phyloP scores from a whole-genome alignment of 1,284 basidiomycete species.

The Heliocybe sulcata region DNA sequence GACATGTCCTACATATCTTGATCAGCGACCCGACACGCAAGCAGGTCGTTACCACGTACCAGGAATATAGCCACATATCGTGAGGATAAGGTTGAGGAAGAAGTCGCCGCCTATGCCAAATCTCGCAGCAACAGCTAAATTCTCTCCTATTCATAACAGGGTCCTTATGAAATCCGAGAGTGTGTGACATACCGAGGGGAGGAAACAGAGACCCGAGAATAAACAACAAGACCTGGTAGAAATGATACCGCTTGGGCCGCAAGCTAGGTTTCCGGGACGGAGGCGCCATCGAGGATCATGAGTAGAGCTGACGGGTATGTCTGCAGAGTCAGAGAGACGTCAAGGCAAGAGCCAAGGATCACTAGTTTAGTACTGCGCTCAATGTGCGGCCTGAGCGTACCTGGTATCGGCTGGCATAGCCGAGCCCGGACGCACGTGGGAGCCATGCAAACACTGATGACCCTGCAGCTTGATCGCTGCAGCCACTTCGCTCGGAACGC shows the following conservation, averaged over 20 bases:
- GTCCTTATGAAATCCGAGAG: slow-evolving; percentile 1
- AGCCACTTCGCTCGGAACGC: neutral
- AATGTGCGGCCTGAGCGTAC: neutral
- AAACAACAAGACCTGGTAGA: slow-evolving; percentile 77
- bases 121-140: slow-evolving; percentile 82
- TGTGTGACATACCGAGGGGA: slow-evolving; percentile 65
- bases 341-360: neutral
- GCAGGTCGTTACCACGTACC: slow-evolving; percentile 38
- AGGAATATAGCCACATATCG: slow-evolving; percentile 86
- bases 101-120: slow-evolving; percentile 94
- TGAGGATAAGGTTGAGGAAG: slow-evolving; percentile 86
- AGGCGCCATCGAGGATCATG: neutral
- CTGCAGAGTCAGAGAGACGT: neutral
- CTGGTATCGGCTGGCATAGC: neutral
- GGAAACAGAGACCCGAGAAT: slow-evolving; percentile 81
- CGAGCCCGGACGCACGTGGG: neutral
- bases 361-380: no score
- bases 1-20: slow-evolving; percentile 51
- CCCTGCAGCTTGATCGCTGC: neutral
- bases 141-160: neutral
- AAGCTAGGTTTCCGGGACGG: slow-evolving; percentile 48
- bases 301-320: neutral
- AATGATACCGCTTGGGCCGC: slow-evolving; percentile 72
- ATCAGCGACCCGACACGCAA: neutral
- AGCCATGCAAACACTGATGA: neutral